Conservation (phyloP, 2,329 filamentous ascomycete species). For the Neofusicoccum ribis region DNA sequence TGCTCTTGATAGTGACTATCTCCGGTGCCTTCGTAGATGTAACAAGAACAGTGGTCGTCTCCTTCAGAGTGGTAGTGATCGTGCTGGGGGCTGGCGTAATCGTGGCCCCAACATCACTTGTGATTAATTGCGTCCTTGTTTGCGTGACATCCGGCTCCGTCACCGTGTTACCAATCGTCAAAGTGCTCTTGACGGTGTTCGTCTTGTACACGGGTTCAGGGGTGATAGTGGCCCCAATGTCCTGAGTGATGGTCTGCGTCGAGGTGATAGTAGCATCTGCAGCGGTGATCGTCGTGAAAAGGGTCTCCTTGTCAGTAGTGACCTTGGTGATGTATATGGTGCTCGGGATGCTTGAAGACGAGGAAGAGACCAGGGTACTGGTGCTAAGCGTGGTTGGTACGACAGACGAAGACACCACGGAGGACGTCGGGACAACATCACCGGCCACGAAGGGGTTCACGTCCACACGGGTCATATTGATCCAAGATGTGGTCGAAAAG, state of each 20-base stretch:
- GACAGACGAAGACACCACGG: constrained; percentile 26
- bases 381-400: constrained; percentile 25
- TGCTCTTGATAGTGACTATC: not conserved
- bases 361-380: constrained; percentile 22
- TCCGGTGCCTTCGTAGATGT: constrained; percentile 21
- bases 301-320: constrained; percentile 26
- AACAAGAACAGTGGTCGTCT: constrained; percentile 26
- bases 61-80: not conserved
- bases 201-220: constrained; percentile 24
- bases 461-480: constrained; percentile 43
- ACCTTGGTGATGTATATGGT: constrained; percentile 25
- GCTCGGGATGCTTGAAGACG: constrained; percentile 28
- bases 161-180: constrained; percentile 21
- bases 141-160: constrained; percentile 25
- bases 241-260: constrained; percentile 30
- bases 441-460: constrained; percentile 40
- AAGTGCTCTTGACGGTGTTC: constrained; percentile 22
- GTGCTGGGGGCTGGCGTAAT: not conserved
- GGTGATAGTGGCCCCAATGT: constrained; percentile 26
- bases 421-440: constrained; percentile 31
- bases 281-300: constrained; percentile 30
- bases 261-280: constrained; percentile 30
- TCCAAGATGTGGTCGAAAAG: constrained; percentile 44
- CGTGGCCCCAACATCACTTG: not conserved
- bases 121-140: constrained; percentile 21